Percentiles rank a stretch among this genome's conserved stretches.
phyloP scores from a whole-genome alignment of 306 rosid species.

The Casuarina equisetifolia region DNA sequence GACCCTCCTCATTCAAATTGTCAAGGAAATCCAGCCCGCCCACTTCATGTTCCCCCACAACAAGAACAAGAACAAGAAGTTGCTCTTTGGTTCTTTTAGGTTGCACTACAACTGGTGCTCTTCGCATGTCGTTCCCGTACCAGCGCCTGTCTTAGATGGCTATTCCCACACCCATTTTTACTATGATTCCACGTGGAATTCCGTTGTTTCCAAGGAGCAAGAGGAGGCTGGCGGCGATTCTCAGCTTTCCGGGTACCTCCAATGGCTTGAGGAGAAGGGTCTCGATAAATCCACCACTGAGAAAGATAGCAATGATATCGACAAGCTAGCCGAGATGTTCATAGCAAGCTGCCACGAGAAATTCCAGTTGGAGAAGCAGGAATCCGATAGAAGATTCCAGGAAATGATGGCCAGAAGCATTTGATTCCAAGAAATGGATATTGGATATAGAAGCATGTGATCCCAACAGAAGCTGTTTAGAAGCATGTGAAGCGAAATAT shows the following conservation, averaged over 20 bases:
- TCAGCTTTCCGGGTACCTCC: slow-evolving; percentile 69
- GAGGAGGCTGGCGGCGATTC: slow-evolving; percentile 29
- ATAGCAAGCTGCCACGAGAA: slow-evolving; percentile 77
- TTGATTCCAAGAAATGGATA: slow-evolving; percentile 8
- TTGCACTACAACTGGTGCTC: slow-evolving; percentile 90
- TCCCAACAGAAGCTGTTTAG: neutral
- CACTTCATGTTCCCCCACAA: slow-evolving; percentile 24
- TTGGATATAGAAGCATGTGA: neutral
- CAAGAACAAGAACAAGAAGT: slow-evolving; percentile 36
- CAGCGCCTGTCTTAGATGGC: slow-evolving; percentile 47
- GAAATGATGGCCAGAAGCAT: slow-evolving; percentile 74
- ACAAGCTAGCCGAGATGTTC: slow-evolving; percentile 71
- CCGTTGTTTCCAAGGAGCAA: slow-evolving; percentile 24
- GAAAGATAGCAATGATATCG: slow-evolving; percentile 50
- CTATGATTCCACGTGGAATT: slow-evolving; percentile 48
- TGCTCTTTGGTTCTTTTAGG: slow-evolving; percentile 76
- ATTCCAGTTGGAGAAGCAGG: slow-evolving; percentile 83
- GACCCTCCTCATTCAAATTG: slow-evolving; percentile 27
- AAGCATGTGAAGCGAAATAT: slow-evolving; percentile 40
- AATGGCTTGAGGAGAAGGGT: slow-evolving; percentile 79
- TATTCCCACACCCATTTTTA: slow-evolving; percentile 19
- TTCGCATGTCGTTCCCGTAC: slow-evolving; percentile 59
- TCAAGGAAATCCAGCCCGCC: slow-evolving; percentile 36
- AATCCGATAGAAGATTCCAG: slow-evolving; percentile 74
- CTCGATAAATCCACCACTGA: neutral